Percentiles rank a stretch among this genome's conserved stretches.
phyloP scores from a whole-genome alignment of 345 rosid species.

The Litchi chinensis region DNA sequence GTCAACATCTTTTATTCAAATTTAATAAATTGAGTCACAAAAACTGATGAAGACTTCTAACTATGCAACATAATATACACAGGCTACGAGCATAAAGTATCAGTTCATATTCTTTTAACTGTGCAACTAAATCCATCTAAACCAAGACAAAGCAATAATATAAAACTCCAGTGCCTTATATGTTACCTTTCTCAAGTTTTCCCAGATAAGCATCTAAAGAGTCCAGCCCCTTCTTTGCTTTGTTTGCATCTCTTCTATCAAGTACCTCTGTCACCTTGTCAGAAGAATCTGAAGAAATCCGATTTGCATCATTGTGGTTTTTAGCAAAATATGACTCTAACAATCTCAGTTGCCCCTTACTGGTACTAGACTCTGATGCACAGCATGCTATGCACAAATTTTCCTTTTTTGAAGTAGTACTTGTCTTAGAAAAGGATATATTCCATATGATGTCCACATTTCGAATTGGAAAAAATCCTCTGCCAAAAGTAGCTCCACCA shows the following conservation, averaged over 20 bases:
- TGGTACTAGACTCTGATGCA: conserved; percentile 33
- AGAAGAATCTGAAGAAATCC: conserved; percentile 26
- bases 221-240: conserved; percentile 37
- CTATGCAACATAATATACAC: no score
- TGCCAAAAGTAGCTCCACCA: conserved; percentile 14
- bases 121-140: background rate
- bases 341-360: conserved; percentile 43
- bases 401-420: conserved; percentile 24
- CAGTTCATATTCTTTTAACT: background rate
- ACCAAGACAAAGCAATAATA: conserved; percentile 4
- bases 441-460: conserved; percentile 4
- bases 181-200: conserved; percentile 50
- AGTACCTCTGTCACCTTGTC: conserved; percentile 11
- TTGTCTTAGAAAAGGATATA: conserved; percentile 13
- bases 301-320: conserved; percentile 28
- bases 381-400: conserved; percentile 21
- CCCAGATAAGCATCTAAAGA: conserved; percentile 58
- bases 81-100: background rate
- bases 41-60: no score
- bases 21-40: no score
- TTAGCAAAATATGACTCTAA: conserved; percentile 79
- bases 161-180: background rate
- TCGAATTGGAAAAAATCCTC: conserved; percentile 28
- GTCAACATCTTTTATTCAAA: no score
- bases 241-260: conserved; percentile 9